Evolutionary conservation across 352 stramenopile genomes (phyloP).

Genomic region (Phytophthora constricta): DNA sequence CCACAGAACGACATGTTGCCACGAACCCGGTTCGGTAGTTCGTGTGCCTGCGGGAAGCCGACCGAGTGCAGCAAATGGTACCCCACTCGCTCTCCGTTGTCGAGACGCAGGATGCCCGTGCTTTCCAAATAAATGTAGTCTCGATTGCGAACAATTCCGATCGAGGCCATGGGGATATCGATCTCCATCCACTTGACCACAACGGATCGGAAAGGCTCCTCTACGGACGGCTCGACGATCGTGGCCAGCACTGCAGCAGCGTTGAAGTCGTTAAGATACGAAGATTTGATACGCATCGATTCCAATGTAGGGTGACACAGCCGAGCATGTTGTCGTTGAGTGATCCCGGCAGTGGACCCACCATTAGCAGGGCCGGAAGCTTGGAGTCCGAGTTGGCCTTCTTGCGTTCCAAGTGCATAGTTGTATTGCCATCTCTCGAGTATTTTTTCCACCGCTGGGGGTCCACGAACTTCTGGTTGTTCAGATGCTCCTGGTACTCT

Average conservation of each 20-base stretch:
- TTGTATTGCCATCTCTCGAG: neutral
- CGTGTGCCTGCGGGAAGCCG: conserved; percentile 24
- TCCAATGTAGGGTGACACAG: conserved; percentile 32
- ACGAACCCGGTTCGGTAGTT: conserved; percentile 28
- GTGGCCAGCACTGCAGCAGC: conserved; percentile 47
- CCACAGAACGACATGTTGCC: conserved; percentile 50
- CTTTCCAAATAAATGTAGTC: conserved; percentile 31
- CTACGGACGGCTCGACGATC: conserved; percentile 39
- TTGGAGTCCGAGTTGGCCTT: conserved; percentile 22
- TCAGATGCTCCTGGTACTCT: conserved; percentile 20
- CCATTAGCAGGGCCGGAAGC: conserved; percentile 24
- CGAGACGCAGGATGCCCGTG: conserved; percentile 7
- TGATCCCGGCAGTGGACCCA: conserved; percentile 30
- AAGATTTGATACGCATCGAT: conserved; percentile 25
- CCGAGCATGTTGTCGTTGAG: conserved; percentile 48
- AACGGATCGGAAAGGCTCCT: conserved; percentile 39
- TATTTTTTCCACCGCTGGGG: conserved; percentile 24
- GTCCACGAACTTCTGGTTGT: conserved; percentile 15
- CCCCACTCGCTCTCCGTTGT: conserved; percentile 24
- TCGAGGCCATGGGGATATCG: conserved; percentile 6
- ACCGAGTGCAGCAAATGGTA: conserved; percentile 31
- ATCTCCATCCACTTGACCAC: conserved; percentile 30
- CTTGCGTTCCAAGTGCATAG: conserved; percentile 15
- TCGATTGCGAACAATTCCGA: conserved; percentile 23
- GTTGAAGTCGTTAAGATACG: conserved; percentile 25